phyloP scores from a whole-genome alignment of 257 asterid genomes.

The Solanum sparsipilum region DNA sequence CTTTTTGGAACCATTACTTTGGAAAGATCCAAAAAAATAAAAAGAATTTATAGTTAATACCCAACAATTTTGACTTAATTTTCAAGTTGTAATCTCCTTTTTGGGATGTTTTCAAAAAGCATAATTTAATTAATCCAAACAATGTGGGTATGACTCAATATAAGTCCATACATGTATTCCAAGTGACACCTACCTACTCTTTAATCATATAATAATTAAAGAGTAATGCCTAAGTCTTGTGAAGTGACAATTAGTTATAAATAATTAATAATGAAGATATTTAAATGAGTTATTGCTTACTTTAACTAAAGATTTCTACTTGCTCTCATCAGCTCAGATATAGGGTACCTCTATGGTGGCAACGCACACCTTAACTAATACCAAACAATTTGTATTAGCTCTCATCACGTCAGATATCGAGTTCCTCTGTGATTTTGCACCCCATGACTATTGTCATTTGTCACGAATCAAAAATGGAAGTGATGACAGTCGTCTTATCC shows the following conservation, averaged over 20 bases:
- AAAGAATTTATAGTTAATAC: constrained; percentile 10
- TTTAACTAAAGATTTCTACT: not conserved
- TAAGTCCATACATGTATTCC: constrained; percentile 51
- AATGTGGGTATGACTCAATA: constrained; percentile 43
- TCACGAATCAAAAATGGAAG: too few species aligned
- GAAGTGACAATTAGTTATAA: constrained; percentile 15
- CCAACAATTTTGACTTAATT: constrained; percentile 40
- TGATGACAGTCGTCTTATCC: too few species aligned
- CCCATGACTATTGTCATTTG: too few species aligned
- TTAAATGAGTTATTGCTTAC: not conserved
- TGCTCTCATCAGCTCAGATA: not conserved
- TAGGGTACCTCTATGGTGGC: not conserved
- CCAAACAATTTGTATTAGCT: not conserved
- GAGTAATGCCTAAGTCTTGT: constrained; percentile 72
- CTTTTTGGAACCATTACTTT: constrained; percentile 57
- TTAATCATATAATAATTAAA: constrained; percentile 12
- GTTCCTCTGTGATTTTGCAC: not conserved
- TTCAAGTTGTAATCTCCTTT: constrained; percentile 44
- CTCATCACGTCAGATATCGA: not conserved
- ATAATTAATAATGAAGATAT: not conserved
- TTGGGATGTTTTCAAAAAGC: constrained; percentile 34
- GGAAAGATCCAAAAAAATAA: constrained; percentile 46
- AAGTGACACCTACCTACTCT: constrained; percentile 43
- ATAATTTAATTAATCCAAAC: constrained; percentile 29
- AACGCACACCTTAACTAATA: not conserved